Conservation (phyloP, 306 rosid species). For the Abrus pulchellus region DNA sequence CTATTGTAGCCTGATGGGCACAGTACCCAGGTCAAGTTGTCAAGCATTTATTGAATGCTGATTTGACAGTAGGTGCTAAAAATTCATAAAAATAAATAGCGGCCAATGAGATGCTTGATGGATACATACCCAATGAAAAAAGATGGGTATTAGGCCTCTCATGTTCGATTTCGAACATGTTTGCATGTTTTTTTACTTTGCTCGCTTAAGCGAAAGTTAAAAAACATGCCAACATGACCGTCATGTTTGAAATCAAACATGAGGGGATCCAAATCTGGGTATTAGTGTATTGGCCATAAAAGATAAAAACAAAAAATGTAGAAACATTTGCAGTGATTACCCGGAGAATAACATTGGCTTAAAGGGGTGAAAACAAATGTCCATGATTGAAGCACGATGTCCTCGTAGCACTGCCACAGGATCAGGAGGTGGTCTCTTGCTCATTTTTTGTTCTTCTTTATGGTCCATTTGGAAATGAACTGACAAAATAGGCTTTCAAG, state of each 20-base stretch:
- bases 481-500: neutral
- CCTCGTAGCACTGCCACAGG: conserved; percentile 90
- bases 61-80: neutral
- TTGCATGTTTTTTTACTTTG: no score
- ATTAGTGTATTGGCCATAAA: neutral
- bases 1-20: neutral
- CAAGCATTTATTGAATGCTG: conserved; percentile 2
- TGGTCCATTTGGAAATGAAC: neutral
- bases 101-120: neutral
- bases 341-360: conserved; percentile 72
- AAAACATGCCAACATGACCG: no score
- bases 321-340: conserved; percentile 46
- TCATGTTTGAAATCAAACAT: no score
- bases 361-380: conserved; percentile 73
- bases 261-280: no score
- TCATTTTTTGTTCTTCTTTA: conserved; percentile 53
- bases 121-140: neutral
- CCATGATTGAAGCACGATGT: conserved; percentile 88
- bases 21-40: neutral
- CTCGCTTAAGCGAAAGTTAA: no score
- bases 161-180: no score
- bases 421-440: conserved; percentile 79
- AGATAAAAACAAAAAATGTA: neutral
- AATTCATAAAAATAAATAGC: neutral
- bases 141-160: neutral